These are phyloP conservation scores for Epichloe gansuensis DNA, from an alignment of 2,329 filamentous ascomycete species.

Conservation along the genomic window DNA sequence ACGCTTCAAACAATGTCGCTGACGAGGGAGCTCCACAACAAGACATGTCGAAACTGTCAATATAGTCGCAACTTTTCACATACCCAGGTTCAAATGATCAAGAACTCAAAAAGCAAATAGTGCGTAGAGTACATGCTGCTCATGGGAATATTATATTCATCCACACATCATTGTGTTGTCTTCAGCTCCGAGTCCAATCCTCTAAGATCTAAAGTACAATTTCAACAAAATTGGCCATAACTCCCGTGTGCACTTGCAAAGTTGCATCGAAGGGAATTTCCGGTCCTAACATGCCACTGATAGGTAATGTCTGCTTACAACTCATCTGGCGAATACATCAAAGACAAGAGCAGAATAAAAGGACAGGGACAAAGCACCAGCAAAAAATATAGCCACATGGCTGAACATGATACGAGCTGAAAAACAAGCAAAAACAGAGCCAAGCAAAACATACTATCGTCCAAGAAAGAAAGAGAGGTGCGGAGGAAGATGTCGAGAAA, in stretches of 20 bases:
- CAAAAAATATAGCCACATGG: conserved; percentile 8
- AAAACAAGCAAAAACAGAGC: conserved; percentile 6
- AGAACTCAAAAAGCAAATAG: not conserved
- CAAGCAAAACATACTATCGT: conserved; percentile 8
- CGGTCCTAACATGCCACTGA: conserved; percentile 24
- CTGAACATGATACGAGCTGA: conserved; percentile 7
- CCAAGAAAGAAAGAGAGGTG: conserved; percentile 2
- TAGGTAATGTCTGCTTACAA: conserved; percentile 15
- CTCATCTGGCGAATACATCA: conserved; percentile 6
- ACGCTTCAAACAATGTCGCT: not conserved
- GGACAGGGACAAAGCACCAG: conserved; percentile 4
- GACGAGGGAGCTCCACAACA: conserved; percentile 11
- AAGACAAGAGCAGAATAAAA: conserved; percentile 8
- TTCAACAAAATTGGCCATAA: conserved; percentile 17
- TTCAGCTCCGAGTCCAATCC: conserved; percentile 1
- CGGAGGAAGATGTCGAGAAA: not conserved
- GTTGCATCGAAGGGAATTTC: conserved; percentile 6
- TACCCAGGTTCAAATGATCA: conserved; percentile 8
- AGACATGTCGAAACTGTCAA: conserved; percentile 17
- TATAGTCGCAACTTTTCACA: conserved; percentile 13
- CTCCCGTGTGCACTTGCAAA: conserved; percentile 8
- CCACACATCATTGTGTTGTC: conserved; percentile 1
- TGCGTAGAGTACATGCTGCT: not conserved
- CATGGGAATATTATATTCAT: conserved; percentile 12
- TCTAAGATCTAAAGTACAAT: conserved; percentile 28